phyloP scores from a whole-genome alignment of 352 stramenopile species.

The Elongisporangium undulatum region DNA sequence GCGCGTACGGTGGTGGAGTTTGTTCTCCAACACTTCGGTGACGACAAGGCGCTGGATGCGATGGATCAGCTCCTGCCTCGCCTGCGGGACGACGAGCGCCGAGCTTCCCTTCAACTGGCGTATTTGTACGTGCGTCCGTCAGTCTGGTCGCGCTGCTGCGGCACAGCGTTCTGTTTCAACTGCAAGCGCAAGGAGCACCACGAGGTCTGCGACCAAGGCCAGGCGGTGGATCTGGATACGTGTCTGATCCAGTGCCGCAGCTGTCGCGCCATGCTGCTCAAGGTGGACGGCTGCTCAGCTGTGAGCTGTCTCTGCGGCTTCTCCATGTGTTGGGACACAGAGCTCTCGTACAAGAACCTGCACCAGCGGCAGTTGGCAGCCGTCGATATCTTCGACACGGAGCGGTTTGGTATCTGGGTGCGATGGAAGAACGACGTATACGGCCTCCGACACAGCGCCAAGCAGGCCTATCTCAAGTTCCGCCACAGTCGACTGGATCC shows the following conservation, averaged over 20 bases:
- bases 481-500: no score
- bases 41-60: slow-evolving; percentile 3
- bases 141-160: slow-evolving; percentile 32
- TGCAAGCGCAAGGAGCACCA: slow-evolving; percentile 41
- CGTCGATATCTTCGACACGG: slow-evolving; percentile 25
- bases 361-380: slow-evolving; percentile 15
- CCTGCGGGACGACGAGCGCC: slow-evolving; percentile 36
- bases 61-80: slow-evolving; percentile 10
- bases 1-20: no score
- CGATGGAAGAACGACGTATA: no score
- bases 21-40: no score
- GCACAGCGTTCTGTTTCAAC: slow-evolving; percentile 36
- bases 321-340: slow-evolving; percentile 30
- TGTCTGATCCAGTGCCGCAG: slow-evolving; percentile 33
- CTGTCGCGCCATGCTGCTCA: slow-evolving; percentile 39
- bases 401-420: slow-evolving; percentile 9
- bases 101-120: slow-evolving; percentile 29
- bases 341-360: slow-evolving; percentile 12
- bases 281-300: slow-evolving; percentile 42
- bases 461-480: no score
- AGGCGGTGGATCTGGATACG: slow-evolving; percentile 15
- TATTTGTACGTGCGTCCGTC: slow-evolving; percentile 23
- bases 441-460: no score
- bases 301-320: slow-evolving; percentile 48
- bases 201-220: slow-evolving; percentile 6